A percentile compares a stretch with the other conserved stretches of the same genome.
Evolutionary conservation across 495 filamentous ascomycete species (phyloP).

Genomic region (Cairneyella variabilis): DNA sequence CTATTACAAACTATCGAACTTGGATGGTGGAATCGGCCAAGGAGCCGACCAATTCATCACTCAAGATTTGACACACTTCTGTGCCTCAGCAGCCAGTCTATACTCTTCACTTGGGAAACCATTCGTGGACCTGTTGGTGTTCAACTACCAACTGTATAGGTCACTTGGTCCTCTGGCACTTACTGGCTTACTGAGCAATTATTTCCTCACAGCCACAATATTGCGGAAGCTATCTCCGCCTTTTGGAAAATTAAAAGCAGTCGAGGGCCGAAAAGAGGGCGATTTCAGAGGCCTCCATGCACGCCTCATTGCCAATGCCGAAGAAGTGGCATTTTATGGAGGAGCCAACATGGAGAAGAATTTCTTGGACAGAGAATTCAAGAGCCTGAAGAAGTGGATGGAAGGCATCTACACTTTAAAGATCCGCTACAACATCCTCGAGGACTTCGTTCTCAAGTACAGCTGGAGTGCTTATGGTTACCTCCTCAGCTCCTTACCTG

Average conservation of each 20-base stretch:
- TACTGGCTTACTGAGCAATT: conserved; percentile 81
- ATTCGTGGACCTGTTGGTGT: conserved; percentile 89
- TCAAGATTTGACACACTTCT: conserved; percentile 94
- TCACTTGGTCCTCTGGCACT: conserved; percentile 88
- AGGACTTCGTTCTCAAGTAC: conserved; percentile 98
- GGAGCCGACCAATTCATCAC: conserved; percentile 97
- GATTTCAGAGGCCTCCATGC: conserved; percentile 90
- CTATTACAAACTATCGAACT: conserved; percentile 92
- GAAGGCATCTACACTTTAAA: conserved; percentile 94
- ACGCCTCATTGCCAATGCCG: conserved; percentile 90
- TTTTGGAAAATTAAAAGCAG: conserved; percentile 93
- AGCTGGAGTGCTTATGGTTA: conserved; percentile 98
- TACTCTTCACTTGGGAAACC: conserved; percentile 97
- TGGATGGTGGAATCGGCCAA: conserved; percentile 90
- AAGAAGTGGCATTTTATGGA: conserved; percentile 98
- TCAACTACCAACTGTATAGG: conserved; percentile 94
- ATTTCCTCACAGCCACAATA: conserved; percentile 86
- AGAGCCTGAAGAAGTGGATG: conserved; percentile 89
- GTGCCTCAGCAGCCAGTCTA: conserved; percentile 82
- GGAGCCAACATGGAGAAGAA: conserved; percentile 89
- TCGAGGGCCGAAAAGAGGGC: conserved; percentile 89
- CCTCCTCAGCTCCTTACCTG: conserved; percentile 82
- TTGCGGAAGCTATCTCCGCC: conserved; percentile 85
- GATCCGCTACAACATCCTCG: conserved; percentile 97
- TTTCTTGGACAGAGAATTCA: conserved; percentile 86